phyloP scores from a whole-genome alignment of 2,329 filamentous ascomycete genomes.

The Colletotrichum chlorophyti region DNA sequence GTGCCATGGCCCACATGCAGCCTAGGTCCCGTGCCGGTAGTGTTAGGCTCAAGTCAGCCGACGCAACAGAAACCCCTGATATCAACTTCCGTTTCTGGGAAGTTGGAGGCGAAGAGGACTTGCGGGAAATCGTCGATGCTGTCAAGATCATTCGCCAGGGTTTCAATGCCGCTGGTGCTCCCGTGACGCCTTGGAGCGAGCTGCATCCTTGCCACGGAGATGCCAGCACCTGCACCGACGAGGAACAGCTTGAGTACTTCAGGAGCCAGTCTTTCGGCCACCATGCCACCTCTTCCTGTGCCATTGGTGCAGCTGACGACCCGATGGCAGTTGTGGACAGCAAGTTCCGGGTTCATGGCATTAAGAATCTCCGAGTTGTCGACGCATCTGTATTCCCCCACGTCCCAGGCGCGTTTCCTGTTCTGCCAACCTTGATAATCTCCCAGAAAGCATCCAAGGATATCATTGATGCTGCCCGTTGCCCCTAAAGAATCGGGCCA shows the following conservation, averaged over 20 bases:
- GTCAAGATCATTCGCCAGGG: constrained; percentile 33
- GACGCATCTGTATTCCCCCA: constrained; percentile 64
- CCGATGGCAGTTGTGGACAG: constrained; percentile 60
- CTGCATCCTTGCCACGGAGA: constrained; percentile 30
- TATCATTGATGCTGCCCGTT: constrained; percentile 5
- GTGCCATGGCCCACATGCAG: no score
- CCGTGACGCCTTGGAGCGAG: constrained; percentile 37
- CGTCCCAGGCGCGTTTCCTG: neutral
- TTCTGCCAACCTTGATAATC: constrained; percentile 5
- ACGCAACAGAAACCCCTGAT: no score
- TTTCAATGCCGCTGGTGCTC: constrained; percentile 27
- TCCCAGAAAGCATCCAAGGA: constrained; percentile 8
- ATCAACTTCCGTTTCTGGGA: no score
- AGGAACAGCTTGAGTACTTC: constrained; percentile 33
- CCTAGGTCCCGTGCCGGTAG: no score
- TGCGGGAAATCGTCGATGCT: constrained; percentile 33
- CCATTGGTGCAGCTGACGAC: constrained; percentile 60
- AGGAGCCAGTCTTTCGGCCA: constrained; percentile 56
- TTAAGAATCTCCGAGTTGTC: constrained; percentile 63
- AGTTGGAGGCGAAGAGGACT: constrained; percentile 34
- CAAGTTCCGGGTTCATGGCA: constrained; percentile 60
- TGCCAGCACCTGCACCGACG: constrained; percentile 39
- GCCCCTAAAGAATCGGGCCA: no score
- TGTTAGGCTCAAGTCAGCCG: no score
- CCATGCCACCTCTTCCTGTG: constrained; percentile 59